Base-by-base conservation (phyloP, 805 yeast genomes). In the Starmerella bombi region DNA sequence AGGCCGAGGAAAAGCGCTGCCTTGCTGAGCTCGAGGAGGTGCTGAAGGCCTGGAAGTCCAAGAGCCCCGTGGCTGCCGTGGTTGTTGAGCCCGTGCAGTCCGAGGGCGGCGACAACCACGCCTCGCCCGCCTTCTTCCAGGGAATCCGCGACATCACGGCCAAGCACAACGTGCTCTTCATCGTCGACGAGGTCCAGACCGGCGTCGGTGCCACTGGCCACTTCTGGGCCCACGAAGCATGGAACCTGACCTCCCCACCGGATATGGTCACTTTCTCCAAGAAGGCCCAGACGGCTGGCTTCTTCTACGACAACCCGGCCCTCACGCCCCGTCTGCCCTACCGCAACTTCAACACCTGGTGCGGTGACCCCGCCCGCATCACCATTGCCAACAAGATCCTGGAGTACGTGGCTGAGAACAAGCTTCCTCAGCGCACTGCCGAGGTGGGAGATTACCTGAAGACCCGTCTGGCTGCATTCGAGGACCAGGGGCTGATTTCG, bases 321-420 rank as follows among this genome's bases (percentile, higher is more conserved):
- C 63, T 81, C 45, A 69, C 77, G 51, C 93, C 93, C 55, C 69
- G 74, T 61, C 60, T 63, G 56, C 75, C 93, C n/a, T 81, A 78
- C 71, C 75, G 93, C 61, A 93, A 82, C 69, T 81, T 81, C 72
- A 81, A 81, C 75, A 81, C 93, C 44, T 81, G 93, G 93, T 80
- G 88, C 65, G 93, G 93, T 55, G 93, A 81, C 64, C 86, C 93
- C 59, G 78, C 85, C 44, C 75, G 77, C 63, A 71, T 80, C 59
- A 65, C 81, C 54, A 67, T 83, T 53, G 80, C 86, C 42, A 76
- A 79, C 55, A 75, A 82, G 50, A 79, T 82, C 57, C 74, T 73
- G 54, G 59, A 70, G 50, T 85, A 81, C 64, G 65, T 80, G 36
- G 62, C 65, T 36, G 72, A 73, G 51, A 62, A 80, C 57, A 71